A percentile compares a stretch with the other conserved stretches of the same genome.
Evolutionary conservation across 2,329 filamentous ascomycete species (phyloP).

Genomic region (Fusarium nanum): DNA sequence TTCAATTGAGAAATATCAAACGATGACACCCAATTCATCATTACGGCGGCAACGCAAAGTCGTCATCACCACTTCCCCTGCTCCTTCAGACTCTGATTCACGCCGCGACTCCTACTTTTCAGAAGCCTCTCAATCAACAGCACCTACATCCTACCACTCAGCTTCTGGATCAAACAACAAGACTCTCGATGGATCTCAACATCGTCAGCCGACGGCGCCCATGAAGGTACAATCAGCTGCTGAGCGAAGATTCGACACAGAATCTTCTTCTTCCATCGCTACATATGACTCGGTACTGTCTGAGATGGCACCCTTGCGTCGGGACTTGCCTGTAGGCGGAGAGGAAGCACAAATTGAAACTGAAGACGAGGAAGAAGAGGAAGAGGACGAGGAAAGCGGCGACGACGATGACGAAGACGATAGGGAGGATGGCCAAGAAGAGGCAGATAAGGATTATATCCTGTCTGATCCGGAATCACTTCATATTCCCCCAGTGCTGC

Average conservation of each 20-base stretch:
- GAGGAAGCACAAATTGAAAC: conserved; percentile 41
- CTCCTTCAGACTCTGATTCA: conserved; percentile 44
- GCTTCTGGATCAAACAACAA: conserved; percentile 43
- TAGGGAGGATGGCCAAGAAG: conserved; percentile 44
- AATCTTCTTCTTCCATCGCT: conserved; percentile 70
- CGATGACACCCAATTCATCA: conserved; percentile 40
- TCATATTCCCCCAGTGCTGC: conserved; percentile 63
- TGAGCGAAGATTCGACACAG: conserved; percentile 35
- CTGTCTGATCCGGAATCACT: conserved; percentile 45
- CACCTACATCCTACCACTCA: conserved; percentile 46
- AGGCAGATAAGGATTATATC: conserved; percentile 44
- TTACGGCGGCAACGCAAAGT: conserved; percentile 43
- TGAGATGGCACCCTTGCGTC: conserved; percentile 44
- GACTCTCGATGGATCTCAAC: conserved; percentile 18
- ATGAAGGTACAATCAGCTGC: conserved; percentile 21
- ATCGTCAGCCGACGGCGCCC: conserved; percentile 23
- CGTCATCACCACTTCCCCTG: conserved; percentile 43
- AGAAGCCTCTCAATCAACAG: conserved; percentile 45
- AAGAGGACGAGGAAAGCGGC: conserved; percentile 35
- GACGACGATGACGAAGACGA: conserved; percentile 53
- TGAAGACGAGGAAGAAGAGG: conserved; percentile 37
- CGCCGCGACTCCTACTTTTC: conserved; percentile 47
- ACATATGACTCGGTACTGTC: conserved; percentile 81
- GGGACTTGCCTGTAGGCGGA: conserved; percentile 40
- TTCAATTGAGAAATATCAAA: conserved; percentile 12